These are phyloP conservation scores for Venturia pyrina DNA, from an alignment of 2,329 filamentous ascomycete species.

Conservation along the genomic window DNA sequence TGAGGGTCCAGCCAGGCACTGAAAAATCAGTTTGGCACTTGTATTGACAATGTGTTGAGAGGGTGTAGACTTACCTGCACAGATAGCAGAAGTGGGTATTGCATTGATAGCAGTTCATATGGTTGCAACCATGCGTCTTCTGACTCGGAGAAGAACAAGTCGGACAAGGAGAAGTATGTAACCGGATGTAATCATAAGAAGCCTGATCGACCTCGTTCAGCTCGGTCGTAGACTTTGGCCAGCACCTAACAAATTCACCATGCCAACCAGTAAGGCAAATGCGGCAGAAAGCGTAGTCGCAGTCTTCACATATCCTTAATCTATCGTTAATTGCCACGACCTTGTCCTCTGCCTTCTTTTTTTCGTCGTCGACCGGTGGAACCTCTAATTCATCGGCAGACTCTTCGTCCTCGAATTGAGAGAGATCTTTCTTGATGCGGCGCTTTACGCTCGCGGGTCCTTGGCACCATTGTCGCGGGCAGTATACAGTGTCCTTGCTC, in stretches of 20 bases:
- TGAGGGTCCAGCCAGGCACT: conserved; percentile 67
- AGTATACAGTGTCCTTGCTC: conserved; percentile 87
- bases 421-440: conserved; percentile 27
- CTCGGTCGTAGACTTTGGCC: conserved; percentile 56
- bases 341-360: conserved; percentile 14
- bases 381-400: not conserved
- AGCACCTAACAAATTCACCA: conserved; percentile 69
- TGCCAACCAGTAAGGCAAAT: conserved; percentile 80
- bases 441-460: conserved; percentile 60
- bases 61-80: conserved; percentile 5
- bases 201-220: conserved; percentile 78
- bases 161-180: conserved; percentile 79
- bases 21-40: conserved; percentile 31
- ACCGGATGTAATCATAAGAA: conserved; percentile 70
- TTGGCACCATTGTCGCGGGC: conserved; percentile 85
- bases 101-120: conserved; percentile 91
- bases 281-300: conserved; percentile 77
- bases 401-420: not conserved
- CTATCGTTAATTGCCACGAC: conserved; percentile 41
- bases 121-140: conserved; percentile 91
- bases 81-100: conserved; percentile 91
- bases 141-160: conserved; percentile 77
- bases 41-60: conserved; percentile 70
- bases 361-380: not conserved
- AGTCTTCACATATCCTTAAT: conserved; percentile 79